Evolutionary conservation across 257 asterid genomes (phyloP), one percentile per base, ranked within the genome.

Genomic region (Knoxia roxburghii): DNA sequence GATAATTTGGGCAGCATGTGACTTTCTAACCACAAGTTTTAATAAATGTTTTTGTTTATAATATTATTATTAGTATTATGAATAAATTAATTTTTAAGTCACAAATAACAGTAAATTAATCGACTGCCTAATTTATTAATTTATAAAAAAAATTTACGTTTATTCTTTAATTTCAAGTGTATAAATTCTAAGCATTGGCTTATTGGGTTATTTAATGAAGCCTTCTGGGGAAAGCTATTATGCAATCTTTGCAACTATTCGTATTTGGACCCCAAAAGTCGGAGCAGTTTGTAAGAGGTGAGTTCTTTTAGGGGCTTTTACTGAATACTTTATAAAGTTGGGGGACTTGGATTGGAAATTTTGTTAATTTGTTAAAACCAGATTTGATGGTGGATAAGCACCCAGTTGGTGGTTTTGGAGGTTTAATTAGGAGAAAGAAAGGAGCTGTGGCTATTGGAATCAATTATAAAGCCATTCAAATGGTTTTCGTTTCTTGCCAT

Each of bases 191-290:
- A 54, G 27, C n/a, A 0, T 55, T 48, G 39, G 2, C 7, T 32
- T 62, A 6, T 41, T 76, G 27, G 26, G n/a, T n/a, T n/a, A n/a
- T 41, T 26, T 72, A 7, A 4, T 64, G n/a, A 56, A 85, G 90
- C 21, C 72, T 86, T 39, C 46, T 86, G 37, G 94, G 90, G 60
- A 76, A 82, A 73, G 79, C 89, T 8, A 75, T 77, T 20, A 81
- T 88, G 94, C 89, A 86, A 63, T 88, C 96, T 50, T 65, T 86
- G 40, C 91, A 86, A 62, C 58, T 88, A 53, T 88, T 79, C 75
- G 72, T 82, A 37, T 84, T 84, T 55, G 87, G 94, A 54, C 79
- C 80, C 13, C 78, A 69, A 63, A 71, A 68, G 26, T 79, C 83
- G 3, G 73, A 73, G 56, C 61, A 18, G 8, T 57, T 74, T 69